A percentile compares a stretch with the other conserved stretches of the same genome.
phyloP scores from a whole-genome alignment of 2,329 filamentous ascomycete genomes.

The Aspergillus sp. region DNA sequence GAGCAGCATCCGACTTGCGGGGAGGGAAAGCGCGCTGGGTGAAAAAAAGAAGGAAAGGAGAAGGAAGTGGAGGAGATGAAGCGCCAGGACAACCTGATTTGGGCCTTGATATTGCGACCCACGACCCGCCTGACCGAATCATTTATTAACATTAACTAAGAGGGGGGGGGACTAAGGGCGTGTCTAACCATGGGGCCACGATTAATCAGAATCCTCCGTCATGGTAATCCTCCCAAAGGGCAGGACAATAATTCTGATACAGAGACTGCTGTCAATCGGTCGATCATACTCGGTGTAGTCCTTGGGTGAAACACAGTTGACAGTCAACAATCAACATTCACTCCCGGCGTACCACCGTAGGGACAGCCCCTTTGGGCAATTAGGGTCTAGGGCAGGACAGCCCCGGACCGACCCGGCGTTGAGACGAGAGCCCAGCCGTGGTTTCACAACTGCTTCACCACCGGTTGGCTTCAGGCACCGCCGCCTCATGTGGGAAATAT shows the following conservation, averaged over 20 bases:
- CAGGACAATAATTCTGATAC: too few species aligned
- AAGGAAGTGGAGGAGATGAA: neutral
- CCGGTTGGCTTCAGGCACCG: constrained; percentile 15
- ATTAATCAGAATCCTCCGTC: neutral
- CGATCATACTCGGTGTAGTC: too few species aligned
- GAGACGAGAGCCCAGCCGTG: neutral
- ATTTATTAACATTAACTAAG: constrained; percentile 1
- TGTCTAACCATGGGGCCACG: neutral
- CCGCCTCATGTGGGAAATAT: constrained; percentile 10
- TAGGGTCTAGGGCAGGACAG: constrained; percentile 28
- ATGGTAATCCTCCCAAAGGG: neutral
- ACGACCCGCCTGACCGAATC: constrained; percentile 21
- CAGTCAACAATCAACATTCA: neutral
- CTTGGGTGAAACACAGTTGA: neutral
- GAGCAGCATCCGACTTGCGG: constrained; percentile 32
- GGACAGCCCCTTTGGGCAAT: neutral
- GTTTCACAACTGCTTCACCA: constrained; percentile 22
- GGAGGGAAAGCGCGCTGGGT: constrained; percentile 10
- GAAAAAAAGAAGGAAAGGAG: constrained; percentile 11
- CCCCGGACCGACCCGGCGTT: constrained; percentile 5
- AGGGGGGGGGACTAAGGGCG: constrained; percentile 3
- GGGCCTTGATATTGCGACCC: constrained; percentile 14
- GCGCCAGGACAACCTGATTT: constrained; percentile 13
- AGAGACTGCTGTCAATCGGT: too few species aligned
- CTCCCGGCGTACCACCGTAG: too few species aligned